Evolutionary conservation across 1,284 basidiomycete genomes (phyloP).

Genomic region (Marasmius fiardii): DNA sequence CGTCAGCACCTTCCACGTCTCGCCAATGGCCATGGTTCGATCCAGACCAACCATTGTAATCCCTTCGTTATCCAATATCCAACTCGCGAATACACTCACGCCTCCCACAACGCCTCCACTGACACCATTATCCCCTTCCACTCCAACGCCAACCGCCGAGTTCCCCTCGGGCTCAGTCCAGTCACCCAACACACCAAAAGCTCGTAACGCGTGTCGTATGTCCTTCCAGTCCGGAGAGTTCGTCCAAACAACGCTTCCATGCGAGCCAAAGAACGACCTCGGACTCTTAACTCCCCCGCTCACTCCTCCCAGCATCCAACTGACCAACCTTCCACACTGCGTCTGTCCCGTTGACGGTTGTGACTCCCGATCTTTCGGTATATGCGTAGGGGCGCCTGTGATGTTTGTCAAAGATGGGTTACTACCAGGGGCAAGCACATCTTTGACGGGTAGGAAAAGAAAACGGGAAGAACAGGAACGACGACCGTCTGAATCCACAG

Average conservation of each 20-base stretch:
- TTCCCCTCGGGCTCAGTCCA: not conserved
- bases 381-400: slow-evolving; percentile 6
- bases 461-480: slow-evolving; percentile 4
- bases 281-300: not conserved
- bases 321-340: not conserved
- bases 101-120: not conserved
- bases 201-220: not conserved
- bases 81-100: not conserved
- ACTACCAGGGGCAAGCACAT: not conserved
- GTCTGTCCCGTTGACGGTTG: not conserved
- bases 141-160: not conserved
- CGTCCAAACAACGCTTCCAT: not conserved
- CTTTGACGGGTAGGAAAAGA: slow-evolving; percentile 2
- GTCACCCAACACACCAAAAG: not conserved
- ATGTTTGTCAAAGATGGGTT: not conserved
- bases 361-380: not conserved
- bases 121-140: not conserved
- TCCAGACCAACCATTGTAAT: not conserved
- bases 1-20: not conserved
- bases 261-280: not conserved
- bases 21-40: not conserved
- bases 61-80: not conserved
- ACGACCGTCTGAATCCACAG: not conserved
- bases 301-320: not conserved
- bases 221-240: not conserved